Evolutionary conservation across 768 basidiomycete species (phyloP), one percentile per base, ranked within the genome.

Genomic region (Boletus edulis): DNA sequence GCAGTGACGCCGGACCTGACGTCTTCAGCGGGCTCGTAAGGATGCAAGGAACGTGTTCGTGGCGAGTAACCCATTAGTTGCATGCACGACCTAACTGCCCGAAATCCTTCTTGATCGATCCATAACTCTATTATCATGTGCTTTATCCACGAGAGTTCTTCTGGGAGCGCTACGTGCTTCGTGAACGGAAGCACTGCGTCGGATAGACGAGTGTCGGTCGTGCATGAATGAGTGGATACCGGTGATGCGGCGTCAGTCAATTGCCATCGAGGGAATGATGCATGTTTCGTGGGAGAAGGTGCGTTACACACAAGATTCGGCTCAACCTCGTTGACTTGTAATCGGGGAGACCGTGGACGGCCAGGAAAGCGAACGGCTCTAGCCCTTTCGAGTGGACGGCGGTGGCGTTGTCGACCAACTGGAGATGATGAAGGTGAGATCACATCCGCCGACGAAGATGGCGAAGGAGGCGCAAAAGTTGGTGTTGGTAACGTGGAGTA

Each of bases 21-120:
- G 53, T 64, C 61, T 34, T 67, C 63, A n/a, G 62, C 59, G 32
- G 55, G 32, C 14, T 68, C 61, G 46, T 64, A 71, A 34, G 66
- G 69, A 27, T 61, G 54, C 12, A 63, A 34, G 35, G 70, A 66
- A 64, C 60, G 65, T 47, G 40, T 67, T 66, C 57, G 70, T 64
- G 49, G 73, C 62, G 73, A 72, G 62, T 81, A 81, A 11, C 82
- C 82, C n/a, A 76, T 72, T 46, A 85, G 80, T 56, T 73, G 76
- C 72, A 92, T 85, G 9, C 72, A 67, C 18, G 87, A 83, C 24
- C 75, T 75, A 7, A 85, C 76, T 17, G 80, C 76, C 24, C 90
- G 81, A 62, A 90, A 91, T 4, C 89, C 86, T 72, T 93, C 92
- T 67, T 94, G 92, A 64, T 93, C 92, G 24, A 94, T 85, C 68